Evolutionary conservation across 2,329 filamentous ascomycete genomes (phyloP).

Genomic region (Alternaria longipes): DNA sequence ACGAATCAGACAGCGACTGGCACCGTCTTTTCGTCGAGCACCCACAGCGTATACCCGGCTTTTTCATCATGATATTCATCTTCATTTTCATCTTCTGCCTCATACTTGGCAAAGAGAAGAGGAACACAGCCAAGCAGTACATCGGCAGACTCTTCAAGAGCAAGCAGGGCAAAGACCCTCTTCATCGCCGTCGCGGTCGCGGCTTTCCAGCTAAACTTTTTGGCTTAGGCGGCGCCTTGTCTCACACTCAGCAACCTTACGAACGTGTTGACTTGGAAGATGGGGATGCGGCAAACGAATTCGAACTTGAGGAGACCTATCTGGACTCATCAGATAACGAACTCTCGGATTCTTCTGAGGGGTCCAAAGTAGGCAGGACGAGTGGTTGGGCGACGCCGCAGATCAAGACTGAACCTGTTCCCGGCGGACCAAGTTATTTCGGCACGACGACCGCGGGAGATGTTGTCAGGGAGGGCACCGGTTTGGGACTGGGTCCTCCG

Average conservation of each 20-base stretch:
- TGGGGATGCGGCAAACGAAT: conserved; percentile 72
- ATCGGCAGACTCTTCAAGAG: conserved; percentile 59
- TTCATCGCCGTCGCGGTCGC: conserved; percentile 52
- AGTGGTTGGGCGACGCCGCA: conserved; percentile 76
- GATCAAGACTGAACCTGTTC: conserved; percentile 52
- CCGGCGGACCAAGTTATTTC: conserved; percentile 32
- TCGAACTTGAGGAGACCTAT: conserved; percentile 68
- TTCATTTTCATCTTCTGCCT: conserved; percentile 74
- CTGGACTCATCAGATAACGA: conserved; percentile 68
- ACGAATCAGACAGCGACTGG: conserved; percentile 61
- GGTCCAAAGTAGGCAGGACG: conserved; percentile 65
- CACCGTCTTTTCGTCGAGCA: conserved; percentile 70
- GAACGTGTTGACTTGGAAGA: conserved; percentile 80
- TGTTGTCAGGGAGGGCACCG: conserved; percentile 41
- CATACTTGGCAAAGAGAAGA: conserved; percentile 80
- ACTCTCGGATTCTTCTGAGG: conserved; percentile 67
- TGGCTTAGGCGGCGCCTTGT: conserved; percentile 51
- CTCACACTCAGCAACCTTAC: conserved; percentile 63
- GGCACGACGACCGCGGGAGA: conserved; percentile 26
- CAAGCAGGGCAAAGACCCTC: conserved; percentile 50
- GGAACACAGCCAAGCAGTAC: conserved; percentile 66
- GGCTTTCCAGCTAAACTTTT: conserved; percentile 68
- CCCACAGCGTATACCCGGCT: conserved; percentile 73
- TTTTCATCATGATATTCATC: conserved; percentile 80
- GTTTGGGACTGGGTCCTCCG: conserved; percentile 42